Evolutionary conservation across 1,139 yeast genomes (phyloP), one percentile per base, ranked within the genome.

Genomic region (Hanseniaspora uvarum): DNA sequence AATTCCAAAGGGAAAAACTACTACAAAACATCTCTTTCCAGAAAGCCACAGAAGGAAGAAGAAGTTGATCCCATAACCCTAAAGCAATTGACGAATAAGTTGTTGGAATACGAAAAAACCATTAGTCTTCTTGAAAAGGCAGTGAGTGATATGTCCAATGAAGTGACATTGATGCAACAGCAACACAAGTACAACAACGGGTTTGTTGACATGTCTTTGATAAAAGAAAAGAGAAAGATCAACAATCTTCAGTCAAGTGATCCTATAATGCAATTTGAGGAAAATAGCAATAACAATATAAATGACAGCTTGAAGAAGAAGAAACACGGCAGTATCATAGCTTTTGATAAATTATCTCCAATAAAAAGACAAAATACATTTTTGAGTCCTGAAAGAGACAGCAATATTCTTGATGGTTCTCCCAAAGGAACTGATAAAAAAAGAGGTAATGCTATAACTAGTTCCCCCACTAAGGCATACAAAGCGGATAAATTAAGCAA

Each of bases 161-260:
- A 49, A n/a, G 11, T 49, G 30, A 18, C 28, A 2, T 14, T 49
- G 12, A 31, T 49, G 18, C 44, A 49, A 21, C 46, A 44, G 19
- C 53, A 49, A 19, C 43, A 49, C 21, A 26, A 49, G 10, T 19
- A 28, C 7, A 23, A 24, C 19, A 34, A 41, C 10, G 44, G 38
- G 11, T 49, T 41, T 41, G 38, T 49, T 18, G 53, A 49, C 16
- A n/a, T 49, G 36, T 49, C 53, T 2, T 21, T 49, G 28, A 41
- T 49, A 3, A 41, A 49, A 18, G 53, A 49, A 24, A 49, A 49
- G 36, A 49, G 53, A 49, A 49, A 49, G 23, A 49, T 49, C 21
- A 49, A 49, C 31, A 49, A 49, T 14, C 41, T 49, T 1, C 52
- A 48, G 18, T 48, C 52, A 2, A 49, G 53, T 16, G 53, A 49